A percentile compares a stretch with the other conserved stretches of the same genome.
Conservation (phyloP, 1,284 basidiomycete genomes). For the Vanrija sp. region DNA sequence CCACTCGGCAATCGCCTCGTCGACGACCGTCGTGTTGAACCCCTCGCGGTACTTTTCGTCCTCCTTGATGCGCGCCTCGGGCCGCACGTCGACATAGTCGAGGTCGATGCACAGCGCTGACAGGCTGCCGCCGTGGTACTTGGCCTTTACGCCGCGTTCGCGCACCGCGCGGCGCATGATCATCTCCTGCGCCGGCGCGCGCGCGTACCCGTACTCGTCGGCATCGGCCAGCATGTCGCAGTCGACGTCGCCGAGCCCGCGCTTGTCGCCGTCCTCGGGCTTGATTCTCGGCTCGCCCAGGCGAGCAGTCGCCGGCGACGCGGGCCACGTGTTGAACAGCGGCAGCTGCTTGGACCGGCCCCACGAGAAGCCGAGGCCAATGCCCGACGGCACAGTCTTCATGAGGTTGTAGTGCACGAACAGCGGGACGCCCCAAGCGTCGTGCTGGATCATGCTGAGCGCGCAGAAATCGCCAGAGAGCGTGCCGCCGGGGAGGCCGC, state of each 20-base stretch:
- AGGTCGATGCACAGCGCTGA: conserved; percentile 34
- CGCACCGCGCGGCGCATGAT: conserved; percentile 43
- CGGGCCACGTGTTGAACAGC: conserved; percentile 37
- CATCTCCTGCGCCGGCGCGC: conserved; percentile 37
- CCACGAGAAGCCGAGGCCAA: conserved; percentile 47
- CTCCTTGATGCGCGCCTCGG: conserved; percentile 25
- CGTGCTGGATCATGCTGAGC: conserved; percentile 53
- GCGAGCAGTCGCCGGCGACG: conserved; percentile 29
- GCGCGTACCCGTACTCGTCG: conserved; percentile 44
- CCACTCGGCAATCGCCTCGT: background rate
- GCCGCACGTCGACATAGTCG: conserved; percentile 38
- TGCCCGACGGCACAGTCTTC: conserved; percentile 50
- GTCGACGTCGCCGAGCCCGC: conserved; percentile 46
- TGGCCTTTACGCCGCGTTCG: conserved; percentile 45
- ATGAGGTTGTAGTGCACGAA: conserved; percentile 53
- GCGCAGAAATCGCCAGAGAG: conserved; percentile 44
- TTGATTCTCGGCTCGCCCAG: conserved; percentile 28
- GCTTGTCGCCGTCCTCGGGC: conserved; percentile 28
- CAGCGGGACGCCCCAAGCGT: conserved; percentile 47
- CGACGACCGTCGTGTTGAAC: background rate
- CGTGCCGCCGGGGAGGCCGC: conserved; percentile 44
- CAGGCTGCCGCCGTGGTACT: conserved; percentile 42
- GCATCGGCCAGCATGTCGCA: conserved; percentile 52
- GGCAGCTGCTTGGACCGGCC: conserved; percentile 48
- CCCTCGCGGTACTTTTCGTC: conserved; percentile 11